These are phyloP conservation scores for Phytophthora niederhauseri DNA, from an alignment of 352 stramenopile genomes.

Conservation along the genomic window DNA sequence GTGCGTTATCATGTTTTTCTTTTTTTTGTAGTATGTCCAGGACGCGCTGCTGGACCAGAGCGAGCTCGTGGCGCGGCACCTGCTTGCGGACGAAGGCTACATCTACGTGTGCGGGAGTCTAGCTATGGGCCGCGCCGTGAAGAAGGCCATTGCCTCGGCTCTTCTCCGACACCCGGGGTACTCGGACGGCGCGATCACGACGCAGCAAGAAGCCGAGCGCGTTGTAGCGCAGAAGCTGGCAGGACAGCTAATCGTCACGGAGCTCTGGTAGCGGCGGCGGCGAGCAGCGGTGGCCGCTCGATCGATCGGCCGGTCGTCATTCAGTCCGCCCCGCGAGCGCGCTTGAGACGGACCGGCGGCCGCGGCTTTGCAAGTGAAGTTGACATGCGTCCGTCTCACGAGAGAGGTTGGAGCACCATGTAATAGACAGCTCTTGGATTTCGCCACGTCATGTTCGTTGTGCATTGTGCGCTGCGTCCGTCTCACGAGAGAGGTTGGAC, in stretches of 20 bases:
- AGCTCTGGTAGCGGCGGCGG: constrained; percentile 62
- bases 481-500: too few species aligned
- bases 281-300: constrained; percentile 1
- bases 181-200: constrained; percentile 30
- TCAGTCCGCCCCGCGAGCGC: constrained; percentile 1
- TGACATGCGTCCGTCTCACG: constrained; percentile 28
- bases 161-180: constrained; percentile 50
- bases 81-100: constrained; percentile 62
- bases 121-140: constrained; percentile 78
- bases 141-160: constrained; percentile 59
- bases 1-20: constrained; percentile 9
- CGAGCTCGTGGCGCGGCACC: constrained; percentile 58
- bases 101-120: constrained; percentile 84
- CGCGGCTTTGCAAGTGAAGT: constrained; percentile 27
- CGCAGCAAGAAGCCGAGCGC: constrained; percentile 48
- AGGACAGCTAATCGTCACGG: constrained; percentile 58
- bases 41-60: constrained; percentile 62
- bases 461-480: too few species aligned
- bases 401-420: constrained; percentile 7
- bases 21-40: constrained; percentile 68
- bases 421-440: constrained; percentile 1
- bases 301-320: constrained; percentile 13
- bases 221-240: constrained; percentile 53
- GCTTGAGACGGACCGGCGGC: constrained; percentile 10
- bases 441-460: neutral